Conservation (phyloP, 441 rosid genomes). For the Populus hybrid region DNA sequence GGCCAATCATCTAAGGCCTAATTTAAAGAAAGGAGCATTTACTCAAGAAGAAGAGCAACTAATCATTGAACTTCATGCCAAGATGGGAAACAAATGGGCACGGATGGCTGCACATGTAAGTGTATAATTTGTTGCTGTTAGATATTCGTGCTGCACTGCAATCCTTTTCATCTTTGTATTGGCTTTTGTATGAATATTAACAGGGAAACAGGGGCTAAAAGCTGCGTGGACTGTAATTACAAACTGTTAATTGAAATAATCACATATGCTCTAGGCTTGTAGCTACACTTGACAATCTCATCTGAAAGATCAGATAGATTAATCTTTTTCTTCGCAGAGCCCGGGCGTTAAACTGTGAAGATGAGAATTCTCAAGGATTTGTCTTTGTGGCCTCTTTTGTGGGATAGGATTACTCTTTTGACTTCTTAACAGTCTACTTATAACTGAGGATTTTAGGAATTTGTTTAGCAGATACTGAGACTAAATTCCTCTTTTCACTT, state of each 20-base stretch:
- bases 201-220: background rate
- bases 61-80: conserved; percentile 84
- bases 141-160: background rate
- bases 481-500: background rate
- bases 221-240: background rate
- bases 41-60: conserved; percentile 85
- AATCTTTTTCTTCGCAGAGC: background rate
- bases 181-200: background rate
- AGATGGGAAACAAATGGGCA: conserved; percentile 99
- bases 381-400: background rate
- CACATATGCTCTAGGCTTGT: background rate
- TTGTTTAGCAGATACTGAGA: background rate
- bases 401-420: background rate
- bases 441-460: background rate
- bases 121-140: conserved; percentile 13
- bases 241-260: background rate
- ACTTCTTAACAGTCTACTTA: background rate
- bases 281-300: background rate
- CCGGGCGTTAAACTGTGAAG: background rate
- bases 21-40: conserved; percentile 96
- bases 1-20: conserved; percentile 98
- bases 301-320: background rate
- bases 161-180: background rate
- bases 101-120: conserved; percentile 98
- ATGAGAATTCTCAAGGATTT: background rate